These are phyloP conservation scores for Akanthomyces muscarius DNA, from an alignment of 2,329 filamentous ascomycete species.

Conservation along the genomic window DNA sequence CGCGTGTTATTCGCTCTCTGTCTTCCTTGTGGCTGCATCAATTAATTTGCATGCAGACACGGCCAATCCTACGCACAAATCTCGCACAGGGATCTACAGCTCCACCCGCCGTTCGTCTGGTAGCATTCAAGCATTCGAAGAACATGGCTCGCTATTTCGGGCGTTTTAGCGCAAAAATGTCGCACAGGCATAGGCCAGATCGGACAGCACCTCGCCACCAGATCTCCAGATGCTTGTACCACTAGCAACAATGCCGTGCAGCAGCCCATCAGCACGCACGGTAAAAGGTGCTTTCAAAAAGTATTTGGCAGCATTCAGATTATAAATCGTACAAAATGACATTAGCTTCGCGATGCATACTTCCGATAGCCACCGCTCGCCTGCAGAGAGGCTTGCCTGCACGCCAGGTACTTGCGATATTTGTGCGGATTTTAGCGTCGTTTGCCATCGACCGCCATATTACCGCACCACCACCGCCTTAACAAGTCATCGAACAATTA, in stretches of 20 bases:
- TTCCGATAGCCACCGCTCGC: neutral
- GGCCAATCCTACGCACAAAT: slow-evolving; percentile 10
- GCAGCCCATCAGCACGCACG: neutral
- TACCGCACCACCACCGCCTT: neutral
- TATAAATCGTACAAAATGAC: neutral
- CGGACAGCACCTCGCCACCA: neutral
- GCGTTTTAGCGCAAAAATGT: neutral
- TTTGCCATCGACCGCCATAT: slow-evolving; percentile 8
- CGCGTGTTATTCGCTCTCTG: neutral
- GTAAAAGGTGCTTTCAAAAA: too few relatives aligned
- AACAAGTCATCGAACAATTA: neutral
- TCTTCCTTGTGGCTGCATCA: neutral
- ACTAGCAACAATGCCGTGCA: too few relatives aligned
- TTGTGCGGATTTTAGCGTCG: slow-evolving; percentile 34
- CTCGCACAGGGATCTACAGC: neutral
- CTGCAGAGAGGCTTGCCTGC: neutral
- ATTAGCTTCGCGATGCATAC: too few relatives aligned
- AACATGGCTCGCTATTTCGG: neutral
- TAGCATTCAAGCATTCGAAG: neutral
- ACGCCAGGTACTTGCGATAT: slow-evolving; percentile 27
- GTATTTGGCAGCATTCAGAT: too few relatives aligned
- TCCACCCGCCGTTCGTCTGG: neutral
- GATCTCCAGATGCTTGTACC: neutral
- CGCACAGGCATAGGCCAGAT: neutral
- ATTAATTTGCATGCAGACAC: neutral